A percentile compares a stretch with the other conserved stretches of the same genome.
Conservation (phyloP, 129 eudicot species). For the Silybum marianum region DNA sequence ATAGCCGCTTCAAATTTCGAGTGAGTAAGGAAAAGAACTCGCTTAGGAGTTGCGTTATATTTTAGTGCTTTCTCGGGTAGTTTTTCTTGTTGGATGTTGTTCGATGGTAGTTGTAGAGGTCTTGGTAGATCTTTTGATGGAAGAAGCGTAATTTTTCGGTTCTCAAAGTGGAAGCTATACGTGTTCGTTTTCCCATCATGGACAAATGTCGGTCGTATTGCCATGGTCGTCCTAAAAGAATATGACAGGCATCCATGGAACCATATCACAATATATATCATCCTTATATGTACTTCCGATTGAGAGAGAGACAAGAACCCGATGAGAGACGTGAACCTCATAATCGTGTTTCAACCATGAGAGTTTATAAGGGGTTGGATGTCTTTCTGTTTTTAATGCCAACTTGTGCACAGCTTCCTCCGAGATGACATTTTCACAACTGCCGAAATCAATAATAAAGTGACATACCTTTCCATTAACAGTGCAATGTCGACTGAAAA, state of each 20-base stretch:
- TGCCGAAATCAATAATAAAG: background rate
- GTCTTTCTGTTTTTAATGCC: background rate
- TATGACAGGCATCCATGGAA: background rate
- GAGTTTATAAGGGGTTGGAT: background rate
- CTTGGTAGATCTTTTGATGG: background rate
- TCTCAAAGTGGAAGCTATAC: background rate
- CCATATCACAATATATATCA: background rate
- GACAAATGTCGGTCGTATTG: background rate
- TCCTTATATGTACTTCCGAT: background rate
- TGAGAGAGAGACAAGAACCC: background rate
- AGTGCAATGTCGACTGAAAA: background rate
- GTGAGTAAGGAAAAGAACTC: too few species aligned
- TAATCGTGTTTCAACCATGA: background rate
- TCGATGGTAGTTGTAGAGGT: background rate
- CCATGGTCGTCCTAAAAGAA: background rate
- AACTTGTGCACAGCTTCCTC: background rate
- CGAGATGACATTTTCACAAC: background rate
- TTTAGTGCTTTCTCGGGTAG: background rate
- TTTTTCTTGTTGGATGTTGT: background rate
- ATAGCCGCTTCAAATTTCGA: too few species aligned
- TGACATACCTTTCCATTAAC: background rate
- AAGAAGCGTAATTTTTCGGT: background rate
- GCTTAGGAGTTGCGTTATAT: background rate
- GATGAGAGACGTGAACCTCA: background rate
- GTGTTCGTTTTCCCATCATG: background rate